Evolutionary conservation across 805 yeast genomes (phyloP).

Genomic region (Candida germanica): DNA sequence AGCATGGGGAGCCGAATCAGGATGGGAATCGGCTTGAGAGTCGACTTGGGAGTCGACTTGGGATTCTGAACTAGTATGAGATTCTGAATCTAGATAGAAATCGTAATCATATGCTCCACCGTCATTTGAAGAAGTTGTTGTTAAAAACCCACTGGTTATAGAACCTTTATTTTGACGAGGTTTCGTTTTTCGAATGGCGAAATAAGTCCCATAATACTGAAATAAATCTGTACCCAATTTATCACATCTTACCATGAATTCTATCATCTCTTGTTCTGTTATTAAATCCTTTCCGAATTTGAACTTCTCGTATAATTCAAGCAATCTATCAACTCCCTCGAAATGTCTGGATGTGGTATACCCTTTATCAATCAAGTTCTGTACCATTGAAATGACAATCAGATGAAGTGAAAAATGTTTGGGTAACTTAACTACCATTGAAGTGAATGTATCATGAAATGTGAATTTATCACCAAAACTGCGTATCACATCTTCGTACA

Average conservation of each 20-base stretch:
- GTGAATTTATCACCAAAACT: constrained; percentile 58
- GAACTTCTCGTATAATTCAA: constrained; percentile 60
- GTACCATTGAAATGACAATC: constrained; percentile 32
- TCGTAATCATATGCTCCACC: neutral
- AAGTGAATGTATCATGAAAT: constrained; percentile 11
- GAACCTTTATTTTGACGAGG: neutral
- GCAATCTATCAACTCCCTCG: constrained; percentile 19
- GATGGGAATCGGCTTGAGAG: neutral
- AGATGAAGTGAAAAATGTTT: constrained; percentile 41
- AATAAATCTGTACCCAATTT: constrained; percentile 16
- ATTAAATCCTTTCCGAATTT: constrained; percentile 65
- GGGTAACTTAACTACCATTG: constrained; percentile 23
- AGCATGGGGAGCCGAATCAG: neutral
- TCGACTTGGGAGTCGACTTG: neutral
- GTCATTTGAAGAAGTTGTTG: neutral
- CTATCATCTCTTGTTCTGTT: constrained; percentile 54
- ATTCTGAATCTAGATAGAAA: neutral
- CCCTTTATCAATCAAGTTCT: constrained; percentile 13
- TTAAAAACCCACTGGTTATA: neutral
- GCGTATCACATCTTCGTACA: constrained; percentile 56
- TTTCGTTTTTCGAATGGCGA: constrained; percentile 9
- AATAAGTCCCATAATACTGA: constrained; percentile 16
- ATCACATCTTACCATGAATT: constrained; percentile 46
- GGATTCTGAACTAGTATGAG: neutral
- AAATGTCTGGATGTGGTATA: constrained; percentile 4